Conservation (phyloP, 2,329 filamentous ascomycete genomes). For the Sclerotinia subarctica region DNA sequence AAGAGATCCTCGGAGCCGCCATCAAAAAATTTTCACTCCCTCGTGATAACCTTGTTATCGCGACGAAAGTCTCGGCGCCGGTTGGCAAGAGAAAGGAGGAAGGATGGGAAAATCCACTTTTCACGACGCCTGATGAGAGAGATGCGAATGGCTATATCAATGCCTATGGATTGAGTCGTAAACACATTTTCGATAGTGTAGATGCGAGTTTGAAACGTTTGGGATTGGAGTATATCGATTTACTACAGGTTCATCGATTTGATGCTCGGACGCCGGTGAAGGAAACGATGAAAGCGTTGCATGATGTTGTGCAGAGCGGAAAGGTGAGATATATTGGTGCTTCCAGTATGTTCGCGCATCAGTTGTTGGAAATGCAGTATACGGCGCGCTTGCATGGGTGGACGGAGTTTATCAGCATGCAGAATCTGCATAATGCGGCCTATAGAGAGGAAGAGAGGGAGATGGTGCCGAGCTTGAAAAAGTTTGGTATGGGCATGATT, state of each 20-base stretch:
- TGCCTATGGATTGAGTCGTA: constrained; percentile 54
- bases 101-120: constrained; percentile 21
- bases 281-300: constrained; percentile 59
- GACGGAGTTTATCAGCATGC: constrained; percentile 61
- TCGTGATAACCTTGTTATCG: constrained; percentile 60
- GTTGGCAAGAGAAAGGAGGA: constrained; percentile 22
- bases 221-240: constrained; percentile 46
- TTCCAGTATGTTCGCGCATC: constrained; percentile 40
- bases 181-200: constrained; percentile 63
- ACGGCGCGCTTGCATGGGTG: constrained; percentile 45
- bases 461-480: constrained; percentile 32
- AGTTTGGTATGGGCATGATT: constrained; percentile 40
- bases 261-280: constrained; percentile 50
- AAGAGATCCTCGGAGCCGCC: constrained; percentile 47
- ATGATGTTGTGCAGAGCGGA: constrained; percentile 55
- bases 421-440: constrained; percentile 54
- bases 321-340: constrained; percentile 52
- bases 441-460: constrained; percentile 57
- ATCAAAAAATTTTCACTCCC: constrained; percentile 62
- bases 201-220: constrained; percentile 54
- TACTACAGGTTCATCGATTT: constrained; percentile 58
- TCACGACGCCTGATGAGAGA: constrained; percentile 25
- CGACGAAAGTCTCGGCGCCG: constrained; percentile 56
- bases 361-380: constrained; percentile 42
- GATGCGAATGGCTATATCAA: constrained; percentile 46